A percentile compares a stretch with the other conserved stretches of the same genome.
These are phyloP conservation scores for Asterochloris erici DNA, from an alignment of 139 green algal genomes.

Conservation along the genomic window DNA sequence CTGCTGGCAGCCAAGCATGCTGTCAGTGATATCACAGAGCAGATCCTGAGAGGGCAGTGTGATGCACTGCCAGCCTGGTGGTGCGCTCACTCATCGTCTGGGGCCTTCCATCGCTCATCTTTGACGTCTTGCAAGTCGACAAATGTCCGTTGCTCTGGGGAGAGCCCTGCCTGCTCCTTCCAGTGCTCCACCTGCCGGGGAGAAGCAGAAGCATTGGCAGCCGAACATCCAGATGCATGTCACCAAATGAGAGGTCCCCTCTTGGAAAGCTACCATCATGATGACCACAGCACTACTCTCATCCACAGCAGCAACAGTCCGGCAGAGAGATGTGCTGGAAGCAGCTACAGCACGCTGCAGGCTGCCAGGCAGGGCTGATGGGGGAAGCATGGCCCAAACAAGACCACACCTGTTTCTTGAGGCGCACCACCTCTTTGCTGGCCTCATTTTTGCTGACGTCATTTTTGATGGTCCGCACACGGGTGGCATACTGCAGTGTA, in stretches of 20 bases:
- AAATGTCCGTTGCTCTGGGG: slow-evolving; percentile 54
- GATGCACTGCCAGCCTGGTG: background rate
- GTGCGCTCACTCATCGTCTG: background rate
- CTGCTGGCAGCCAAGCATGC: background rate
- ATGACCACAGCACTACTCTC: too few species aligned
- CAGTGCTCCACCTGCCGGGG: slow-evolving; percentile 76
- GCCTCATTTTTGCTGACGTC: slow-evolving; percentile 77
- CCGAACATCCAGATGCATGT: background rate
- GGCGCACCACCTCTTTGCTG: slow-evolving; percentile 76
- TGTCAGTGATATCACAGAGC: background rate
- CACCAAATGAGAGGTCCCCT: background rate
- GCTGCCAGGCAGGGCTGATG: too few species aligned
- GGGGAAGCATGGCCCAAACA: background rate
- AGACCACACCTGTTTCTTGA: slow-evolving; percentile 43
- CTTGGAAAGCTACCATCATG: too few species aligned
- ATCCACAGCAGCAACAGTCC: too few species aligned
- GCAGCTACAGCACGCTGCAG: background rate
- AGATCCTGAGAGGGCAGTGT: background rate
- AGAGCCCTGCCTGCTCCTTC: slow-evolving; percentile 91
- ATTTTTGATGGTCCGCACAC: slow-evolving; percentile 96
- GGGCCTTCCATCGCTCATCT: slow-evolving; percentile 16
- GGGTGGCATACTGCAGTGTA: slow-evolving; percentile 72
- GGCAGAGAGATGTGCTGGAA: too few species aligned
- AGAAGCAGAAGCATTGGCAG: background rate
- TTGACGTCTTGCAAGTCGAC: slow-evolving; percentile 36